A percentile compares a stretch with the other conserved stretches of the same genome.
Conservation (phyloP, 371 early-diverging fungal species). For the Rhizopus microsporus region DNA sequence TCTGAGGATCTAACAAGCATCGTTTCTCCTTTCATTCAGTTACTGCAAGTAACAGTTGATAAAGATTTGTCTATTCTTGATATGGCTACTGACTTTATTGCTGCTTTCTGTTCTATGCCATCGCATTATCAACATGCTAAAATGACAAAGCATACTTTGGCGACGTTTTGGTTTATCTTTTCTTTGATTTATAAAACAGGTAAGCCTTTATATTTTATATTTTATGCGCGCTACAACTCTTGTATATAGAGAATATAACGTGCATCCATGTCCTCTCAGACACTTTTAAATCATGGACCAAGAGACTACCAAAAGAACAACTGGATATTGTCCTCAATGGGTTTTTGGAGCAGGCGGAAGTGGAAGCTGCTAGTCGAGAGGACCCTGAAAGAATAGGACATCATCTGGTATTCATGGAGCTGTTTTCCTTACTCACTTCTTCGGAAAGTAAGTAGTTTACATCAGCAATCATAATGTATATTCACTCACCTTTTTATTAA, state of each 20-base stretch:
- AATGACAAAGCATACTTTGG: conserved; percentile 26
- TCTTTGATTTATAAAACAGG: conserved; percentile 21
- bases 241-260: conserved; percentile 15
- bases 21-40: conserved; percentile 25
- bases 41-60: conserved; percentile 19
- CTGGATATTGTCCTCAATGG: conserved; percentile 26
- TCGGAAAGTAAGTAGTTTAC: conserved; percentile 19
- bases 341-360: conserved; percentile 26
- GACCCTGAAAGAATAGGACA: conserved; percentile 26
- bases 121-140: conserved; percentile 29
- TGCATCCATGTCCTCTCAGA: conserved; percentile 16
- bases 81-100: conserved; percentile 35
- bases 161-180: conserved; percentile 41
- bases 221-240: not conserved
- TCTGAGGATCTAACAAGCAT: conserved; percentile 20
- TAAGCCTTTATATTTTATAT: not conserved
- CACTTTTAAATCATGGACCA: conserved; percentile 35
- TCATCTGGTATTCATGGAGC: conserved; percentile 31
- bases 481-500: conserved; percentile 5
- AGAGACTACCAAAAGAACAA: conserved; percentile 30
- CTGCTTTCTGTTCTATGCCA: conserved; percentile 33
- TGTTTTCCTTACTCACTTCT: conserved; percentile 26
- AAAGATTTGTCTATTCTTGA: conserved; percentile 8
- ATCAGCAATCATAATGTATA: not conserved
- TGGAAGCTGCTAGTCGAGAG: conserved; percentile 24